Evolutionary conservation across 176 grass and related monocot species (phyloP).

Genomic region (Phoenix dactylifera): DNA sequence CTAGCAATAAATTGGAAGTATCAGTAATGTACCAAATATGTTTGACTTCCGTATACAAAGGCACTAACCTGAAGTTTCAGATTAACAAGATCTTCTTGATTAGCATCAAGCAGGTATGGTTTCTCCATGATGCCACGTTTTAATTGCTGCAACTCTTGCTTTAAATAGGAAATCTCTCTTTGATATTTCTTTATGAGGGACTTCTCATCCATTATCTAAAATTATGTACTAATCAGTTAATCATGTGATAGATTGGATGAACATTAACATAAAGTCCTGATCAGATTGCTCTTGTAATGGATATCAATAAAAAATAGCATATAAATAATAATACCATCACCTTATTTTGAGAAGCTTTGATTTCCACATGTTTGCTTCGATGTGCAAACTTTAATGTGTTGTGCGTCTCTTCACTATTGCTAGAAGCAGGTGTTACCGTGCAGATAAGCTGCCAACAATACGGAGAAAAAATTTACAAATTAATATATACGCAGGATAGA

Average conservation of each 20-base stretch:
- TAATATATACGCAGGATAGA: neutral
- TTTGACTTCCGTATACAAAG: neutral
- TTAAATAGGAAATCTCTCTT: slow-evolving; percentile 83
- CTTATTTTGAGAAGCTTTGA: slow-evolving; percentile 99
- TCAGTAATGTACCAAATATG: no score
- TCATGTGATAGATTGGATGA: neutral
- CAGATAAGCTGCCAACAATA: slow-evolving; percentile 73
- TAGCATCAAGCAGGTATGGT: slow-evolving; percentile 40
- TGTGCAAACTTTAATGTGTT: slow-evolving; percentile 99
- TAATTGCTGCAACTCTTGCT: slow-evolving; percentile 93
- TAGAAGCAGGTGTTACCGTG: slow-evolving; percentile 92
- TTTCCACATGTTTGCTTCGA: slow-evolving; percentile 83
- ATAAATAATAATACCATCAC: slow-evolving; percentile 21
- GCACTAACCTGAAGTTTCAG: slow-evolving; percentile 87
- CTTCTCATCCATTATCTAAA: slow-evolving; percentile 94
- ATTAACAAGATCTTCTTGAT: slow-evolving; percentile 92
- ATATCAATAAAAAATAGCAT: neutral
- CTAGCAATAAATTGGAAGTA: no score
- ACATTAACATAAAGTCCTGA: neutral
- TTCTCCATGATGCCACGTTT: slow-evolving; percentile 82
- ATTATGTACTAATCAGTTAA: neutral
- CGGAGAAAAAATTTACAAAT: neutral
- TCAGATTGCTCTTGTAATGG: neutral
- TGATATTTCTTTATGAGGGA: slow-evolving; percentile 99
- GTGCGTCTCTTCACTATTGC: slow-evolving; percentile 95